phyloP scores from a whole-genome alignment of 2,329 filamentous ascomycete species.

The Davidsoniella neocaledoniae region DNA sequence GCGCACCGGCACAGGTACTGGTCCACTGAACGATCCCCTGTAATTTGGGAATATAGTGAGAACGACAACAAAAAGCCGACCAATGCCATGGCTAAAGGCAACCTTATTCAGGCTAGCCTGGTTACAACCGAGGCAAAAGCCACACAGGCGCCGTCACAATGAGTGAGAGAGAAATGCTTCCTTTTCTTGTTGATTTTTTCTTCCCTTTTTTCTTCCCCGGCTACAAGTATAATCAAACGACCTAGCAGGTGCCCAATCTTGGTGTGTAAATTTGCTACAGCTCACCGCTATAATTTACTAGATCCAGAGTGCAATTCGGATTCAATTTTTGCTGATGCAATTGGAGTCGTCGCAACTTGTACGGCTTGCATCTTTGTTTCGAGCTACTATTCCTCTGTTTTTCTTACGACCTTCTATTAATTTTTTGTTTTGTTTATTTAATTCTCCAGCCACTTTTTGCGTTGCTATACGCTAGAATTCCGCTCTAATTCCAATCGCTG shows the following conservation, averaged over 20 bases:
- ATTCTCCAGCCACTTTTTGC: background rate
- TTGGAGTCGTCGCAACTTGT: too few species aligned
- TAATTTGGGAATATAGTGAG: too few species aligned
- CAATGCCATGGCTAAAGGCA: too few species aligned
- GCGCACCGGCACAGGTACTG: background rate
- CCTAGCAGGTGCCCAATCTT: too few species aligned
- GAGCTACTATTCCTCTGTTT: conserved; percentile 2
- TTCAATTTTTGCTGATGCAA: too few species aligned
- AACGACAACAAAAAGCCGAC: background rate
- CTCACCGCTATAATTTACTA: too few species aligned
- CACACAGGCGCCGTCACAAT: background rate
- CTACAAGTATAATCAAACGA: too few species aligned
- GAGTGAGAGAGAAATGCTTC: too few species aligned
- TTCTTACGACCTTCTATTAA: background rate
- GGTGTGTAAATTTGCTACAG: too few species aligned
- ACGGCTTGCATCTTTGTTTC: conserved; percentile 1
- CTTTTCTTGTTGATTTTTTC: too few species aligned
- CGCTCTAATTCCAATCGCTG: background rate
- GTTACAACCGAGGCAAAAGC: conserved; percentile 3
- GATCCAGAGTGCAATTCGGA: too few species aligned
- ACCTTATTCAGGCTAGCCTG: background rate
- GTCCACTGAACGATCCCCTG: background rate
- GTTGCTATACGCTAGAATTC: background rate
- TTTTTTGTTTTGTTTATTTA: conserved; percentile 1
- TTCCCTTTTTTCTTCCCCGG: too few species aligned